Conservation (phyloP, 768 basidiomycete genomes). For the Russula emetica region DNA sequence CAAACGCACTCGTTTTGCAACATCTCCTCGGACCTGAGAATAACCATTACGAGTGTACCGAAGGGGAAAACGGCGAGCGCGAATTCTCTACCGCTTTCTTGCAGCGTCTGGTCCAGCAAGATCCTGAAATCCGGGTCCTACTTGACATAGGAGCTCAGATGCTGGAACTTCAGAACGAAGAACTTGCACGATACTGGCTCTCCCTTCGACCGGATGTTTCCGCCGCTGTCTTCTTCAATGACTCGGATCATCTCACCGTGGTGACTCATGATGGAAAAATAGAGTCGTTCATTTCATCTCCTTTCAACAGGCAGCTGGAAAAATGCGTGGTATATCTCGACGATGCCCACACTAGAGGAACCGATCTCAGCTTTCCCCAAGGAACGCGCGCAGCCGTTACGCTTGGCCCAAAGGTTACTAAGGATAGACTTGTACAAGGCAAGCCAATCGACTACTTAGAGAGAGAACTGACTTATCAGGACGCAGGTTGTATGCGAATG, state of each 20-base stretch:
- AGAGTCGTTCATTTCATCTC: not conserved
- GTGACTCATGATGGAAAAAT: not conserved
- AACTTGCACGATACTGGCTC: not conserved
- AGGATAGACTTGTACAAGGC: not conserved
- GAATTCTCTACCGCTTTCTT: not conserved
- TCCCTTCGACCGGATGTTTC: not conserved
- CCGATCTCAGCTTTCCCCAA: not conserved
- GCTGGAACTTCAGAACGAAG: not conserved
- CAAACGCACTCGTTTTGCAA: not conserved
- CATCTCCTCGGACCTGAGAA: not conserved
- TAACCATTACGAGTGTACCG: constrained; percentile 1
- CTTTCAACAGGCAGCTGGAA: not conserved
- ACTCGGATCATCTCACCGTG: not conserved
- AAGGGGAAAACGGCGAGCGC: not conserved
- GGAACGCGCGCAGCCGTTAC: not conserved
- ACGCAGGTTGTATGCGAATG: not conserved
- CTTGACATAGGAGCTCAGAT: not conserved
- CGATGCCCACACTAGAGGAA: not conserved
- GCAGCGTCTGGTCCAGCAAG: not conserved
- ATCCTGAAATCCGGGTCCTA: not conserved
- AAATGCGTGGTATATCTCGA: not conserved
- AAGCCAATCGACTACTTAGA: not conserved
- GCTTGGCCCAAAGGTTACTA: not conserved
- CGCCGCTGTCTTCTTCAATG: not conserved
- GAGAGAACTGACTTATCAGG: not conserved